These are phyloP conservation scores for Mycena rebaudengoi DNA, from an alignment of 768 basidiomycete species.

Conservation along the genomic window DNA sequence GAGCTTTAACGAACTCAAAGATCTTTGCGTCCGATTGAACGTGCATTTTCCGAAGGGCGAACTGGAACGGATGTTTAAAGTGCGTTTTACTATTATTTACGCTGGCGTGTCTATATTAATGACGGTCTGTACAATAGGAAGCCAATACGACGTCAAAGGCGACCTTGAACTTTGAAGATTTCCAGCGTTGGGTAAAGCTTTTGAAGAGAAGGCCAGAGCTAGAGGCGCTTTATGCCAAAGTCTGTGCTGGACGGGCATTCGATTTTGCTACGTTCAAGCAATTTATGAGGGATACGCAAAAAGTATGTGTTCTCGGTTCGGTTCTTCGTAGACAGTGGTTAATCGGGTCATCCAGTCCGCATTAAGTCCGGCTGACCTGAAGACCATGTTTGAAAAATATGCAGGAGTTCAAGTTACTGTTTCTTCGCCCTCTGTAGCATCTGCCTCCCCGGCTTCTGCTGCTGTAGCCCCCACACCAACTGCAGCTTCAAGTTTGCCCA, in stretches of 20 bases:
- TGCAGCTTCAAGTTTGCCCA: no score
- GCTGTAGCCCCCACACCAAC: background rate
- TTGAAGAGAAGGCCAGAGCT: constrained; percentile 74
- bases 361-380: constrained; percentile 29
- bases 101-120: no score
- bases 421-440: background rate
- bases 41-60: constrained; percentile 57
- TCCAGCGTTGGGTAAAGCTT: constrained; percentile 71
- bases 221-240: constrained; percentile 51
- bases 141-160: constrained; percentile 49
- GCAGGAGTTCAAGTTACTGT: constrained; percentile 11
- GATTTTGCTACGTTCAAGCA: constrained; percentile 28
- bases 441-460: background rate
- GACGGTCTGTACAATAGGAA: constrained; percentile 48
- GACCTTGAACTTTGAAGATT: constrained; percentile 67
- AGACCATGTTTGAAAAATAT: constrained; percentile 33
- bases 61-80: constrained; percentile 56
- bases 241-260: constrained; percentile 20
- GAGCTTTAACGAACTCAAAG: constrained; percentile 62
- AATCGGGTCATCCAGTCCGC: constrained; percentile 27
- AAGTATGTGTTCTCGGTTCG: constrained; percentile 12
- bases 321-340: background rate
- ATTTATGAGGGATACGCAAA: constrained; percentile 33
- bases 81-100: constrained; percentile 21
- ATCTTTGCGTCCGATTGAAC: constrained; percentile 63